Percentiles rank a stretch among this genome's conserved stretches.
Evolutionary conservation across 495 filamentous ascomycete species (phyloP).

Genomic region (Neurospora sp.): DNA sequence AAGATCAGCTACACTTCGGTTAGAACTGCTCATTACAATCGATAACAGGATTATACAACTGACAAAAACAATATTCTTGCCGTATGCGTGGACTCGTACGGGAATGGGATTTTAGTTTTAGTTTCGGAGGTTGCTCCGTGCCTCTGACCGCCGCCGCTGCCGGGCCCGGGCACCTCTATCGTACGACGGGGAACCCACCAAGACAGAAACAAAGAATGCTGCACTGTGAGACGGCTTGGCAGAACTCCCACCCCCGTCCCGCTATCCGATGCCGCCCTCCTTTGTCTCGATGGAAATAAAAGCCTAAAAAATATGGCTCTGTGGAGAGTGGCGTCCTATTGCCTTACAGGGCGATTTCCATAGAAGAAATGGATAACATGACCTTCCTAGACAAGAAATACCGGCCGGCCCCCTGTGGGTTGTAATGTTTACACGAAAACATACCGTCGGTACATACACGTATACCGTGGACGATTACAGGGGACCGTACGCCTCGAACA

Average conservation of each 20-base stretch:
- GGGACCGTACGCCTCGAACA: not conserved
- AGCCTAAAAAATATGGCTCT: not conserved
- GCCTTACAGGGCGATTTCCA: not conserved
- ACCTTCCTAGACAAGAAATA: not conserved
- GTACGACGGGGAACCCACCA: not conserved
- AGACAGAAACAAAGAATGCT: not conserved
- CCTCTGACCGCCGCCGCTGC: not conserved
- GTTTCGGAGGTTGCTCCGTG: not conserved
- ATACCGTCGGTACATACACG: not conserved
- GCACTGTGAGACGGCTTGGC: not conserved
- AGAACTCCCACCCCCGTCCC: not conserved
- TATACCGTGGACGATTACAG: not conserved
- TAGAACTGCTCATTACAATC: not conserved
- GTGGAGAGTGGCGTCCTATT: not conserved
- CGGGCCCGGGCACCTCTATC: not conserved
- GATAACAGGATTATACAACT: not conserved
- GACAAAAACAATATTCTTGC: not conserved
- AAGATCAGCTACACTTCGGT: not conserved
- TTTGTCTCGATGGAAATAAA: not conserved
- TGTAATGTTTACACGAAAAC: not conserved
- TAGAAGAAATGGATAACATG: not conserved
- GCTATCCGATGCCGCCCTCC: not conserved
- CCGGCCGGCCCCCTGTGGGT: not conserved
- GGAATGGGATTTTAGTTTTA: not conserved
- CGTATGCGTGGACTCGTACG: not conserved